phyloP scores from a whole-genome alignment of 768 basidiomycete species.

The Xerocomellus intermedius region DNA sequence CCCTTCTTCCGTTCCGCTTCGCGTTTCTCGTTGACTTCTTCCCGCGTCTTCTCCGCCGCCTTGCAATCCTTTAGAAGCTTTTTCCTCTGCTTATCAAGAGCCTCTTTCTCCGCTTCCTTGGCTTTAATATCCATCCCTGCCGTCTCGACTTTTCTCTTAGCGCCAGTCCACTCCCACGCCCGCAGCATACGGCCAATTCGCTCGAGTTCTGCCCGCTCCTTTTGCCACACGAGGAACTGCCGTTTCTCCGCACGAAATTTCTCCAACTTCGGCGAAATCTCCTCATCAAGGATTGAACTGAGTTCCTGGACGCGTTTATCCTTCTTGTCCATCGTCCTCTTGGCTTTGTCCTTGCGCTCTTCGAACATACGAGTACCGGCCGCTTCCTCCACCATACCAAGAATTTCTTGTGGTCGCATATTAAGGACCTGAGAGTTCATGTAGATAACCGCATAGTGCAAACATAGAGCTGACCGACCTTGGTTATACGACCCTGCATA shows the following conservation, averaged over 20 bases:
- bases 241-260: conserved; percentile 88
- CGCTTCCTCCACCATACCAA: conserved; percentile 98
- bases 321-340: conserved; percentile 95
- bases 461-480: conserved; percentile 46
- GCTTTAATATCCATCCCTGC: conserved; percentile 57
- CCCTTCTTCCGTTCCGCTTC: conserved; percentile 91
- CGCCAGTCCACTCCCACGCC: conserved; percentile 86
- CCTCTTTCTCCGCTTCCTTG: conserved; percentile 49
- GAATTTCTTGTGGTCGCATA: conserved; percentile 96
- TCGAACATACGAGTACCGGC: conserved; percentile 99
- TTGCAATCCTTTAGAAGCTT: conserved; percentile 52
- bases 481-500: conserved; percentile 99
- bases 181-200: conserved; percentile 75
- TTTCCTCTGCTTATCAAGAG: conserved; percentile 46
- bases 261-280: conserved; percentile 93
- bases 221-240: conserved; percentile 86
- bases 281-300: conserved; percentile 73
- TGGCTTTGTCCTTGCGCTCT: conserved; percentile 94
- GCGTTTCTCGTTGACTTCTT: conserved; percentile 66
- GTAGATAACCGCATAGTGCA: neutral
- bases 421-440: conserved; percentile 63
- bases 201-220: conserved; percentile 84
- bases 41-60: conserved; percentile 65
- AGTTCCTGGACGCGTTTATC: conserved; percentile 94
- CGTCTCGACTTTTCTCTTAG: conserved; percentile 45